Base-by-base conservation (phyloP, 116 monocot genomes). In the Iris pallida region DNA sequence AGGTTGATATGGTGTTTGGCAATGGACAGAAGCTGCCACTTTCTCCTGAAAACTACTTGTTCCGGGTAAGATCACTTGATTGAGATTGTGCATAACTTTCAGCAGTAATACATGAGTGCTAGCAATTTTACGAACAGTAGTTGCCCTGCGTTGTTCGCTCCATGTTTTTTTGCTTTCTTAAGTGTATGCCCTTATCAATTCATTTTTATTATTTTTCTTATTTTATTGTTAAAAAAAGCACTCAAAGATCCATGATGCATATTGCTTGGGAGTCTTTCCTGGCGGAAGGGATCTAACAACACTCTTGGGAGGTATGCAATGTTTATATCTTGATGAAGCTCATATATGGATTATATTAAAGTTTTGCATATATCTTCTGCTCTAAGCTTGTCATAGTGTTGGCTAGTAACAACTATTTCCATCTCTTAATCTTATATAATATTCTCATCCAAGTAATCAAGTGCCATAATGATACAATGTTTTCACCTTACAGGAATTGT, bases 1-100 rank as follows among this genome's bases (percentile, higher is more conserved):
- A 87, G 56, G 96, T 97, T 60, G 89, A 87, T 15, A 85, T 97
- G 86, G 81, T 92, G 45, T 92, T 97, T 79, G 83, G 81, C 64
- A 82, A 97, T 81, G 87, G 90, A 51, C 80, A 92, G 55, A 89
- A 87, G 66, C 56, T 97, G 42, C 75, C 78, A 67, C 76, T 97
- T 66, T 81, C 85, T 79, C 92, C 96, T 40, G 96, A 97, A 81
- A 97, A 97, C 61, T 97, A 97, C 77, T 85, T 97, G 73, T 97
- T 97, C 69, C 78, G 80, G 92, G 96, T 96, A 86, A 69, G 65
- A 53, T 65, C 61, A 41, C 47, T 43, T 45, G 53, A 10, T 45
- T 55, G 55, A 54, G 4, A 8, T 19, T 46, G 10, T 61, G 59
- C 1, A 41, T 61, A n/a, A 44, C 6, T 15, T 5, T 43, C 61